Conservation (phyloP, 2,329 filamentous ascomycete species). For the Aspergillus spinulosporus region DNA sequence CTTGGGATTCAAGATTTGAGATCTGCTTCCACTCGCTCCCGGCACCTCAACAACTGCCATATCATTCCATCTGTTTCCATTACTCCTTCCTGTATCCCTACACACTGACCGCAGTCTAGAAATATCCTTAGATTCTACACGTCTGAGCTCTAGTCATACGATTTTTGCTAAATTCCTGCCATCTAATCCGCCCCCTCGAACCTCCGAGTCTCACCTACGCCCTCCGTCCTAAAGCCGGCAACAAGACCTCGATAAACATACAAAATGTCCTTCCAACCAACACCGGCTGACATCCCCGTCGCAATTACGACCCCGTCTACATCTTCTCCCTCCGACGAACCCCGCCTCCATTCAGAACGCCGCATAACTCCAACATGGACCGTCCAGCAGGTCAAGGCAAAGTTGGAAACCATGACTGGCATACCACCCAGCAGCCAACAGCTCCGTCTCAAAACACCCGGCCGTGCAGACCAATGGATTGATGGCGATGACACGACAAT, state of each 20-base stretch:
- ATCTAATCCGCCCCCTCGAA: no score
- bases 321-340: slow-evolving; percentile 22
- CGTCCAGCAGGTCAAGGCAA: slow-evolving; percentile 77
- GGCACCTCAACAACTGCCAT: neutral
- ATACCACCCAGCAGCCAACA: slow-evolving; percentile 78
- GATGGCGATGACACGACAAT: slow-evolving; percentile 69
- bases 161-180: no score
- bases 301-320: slow-evolving; percentile 37
- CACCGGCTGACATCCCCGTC: slow-evolving; percentile 42
- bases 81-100: neutral
- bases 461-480: slow-evolving; percentile 60
- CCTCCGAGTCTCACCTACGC: no score
- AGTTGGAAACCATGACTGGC: slow-evolving; percentile 90
- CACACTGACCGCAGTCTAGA: neutral
- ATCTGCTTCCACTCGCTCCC: neutral
- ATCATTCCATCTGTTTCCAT: slow-evolving; percentile 1
- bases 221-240: no score
- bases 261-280: slow-evolving; percentile 39
- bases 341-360: slow-evolving; percentile 69
- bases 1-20: neutral
- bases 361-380: slow-evolving; percentile 92
- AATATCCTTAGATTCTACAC: neutral
- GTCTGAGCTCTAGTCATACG: neutral
- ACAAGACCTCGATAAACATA: no score
- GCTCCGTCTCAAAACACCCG: slow-evolving; percentile 68